phyloP scores from a whole-genome alignment of 2,329 filamentous ascomycete genomes.

The Ophiostoma populinum region DNA sequence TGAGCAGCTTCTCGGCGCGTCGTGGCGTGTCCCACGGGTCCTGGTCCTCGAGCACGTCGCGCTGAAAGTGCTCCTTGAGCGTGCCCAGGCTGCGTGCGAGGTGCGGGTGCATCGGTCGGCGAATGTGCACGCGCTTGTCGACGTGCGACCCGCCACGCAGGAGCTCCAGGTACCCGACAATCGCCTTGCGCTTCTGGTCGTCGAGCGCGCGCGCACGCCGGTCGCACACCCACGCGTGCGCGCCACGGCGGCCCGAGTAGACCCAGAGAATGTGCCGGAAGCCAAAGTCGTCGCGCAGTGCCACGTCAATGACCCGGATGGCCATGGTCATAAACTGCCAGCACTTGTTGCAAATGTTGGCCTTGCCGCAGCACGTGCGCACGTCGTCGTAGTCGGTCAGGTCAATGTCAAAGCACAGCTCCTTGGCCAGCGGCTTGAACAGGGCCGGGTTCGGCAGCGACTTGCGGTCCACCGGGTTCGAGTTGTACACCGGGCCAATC shows the following conservation, averaged over 20 bases:
- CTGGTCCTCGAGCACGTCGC: constrained; percentile 66
- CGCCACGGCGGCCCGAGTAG: constrained; percentile 89
- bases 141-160: constrained; percentile 73
- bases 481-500: constrained; percentile 91
- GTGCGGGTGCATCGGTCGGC: constrained; percentile 79
- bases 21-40: constrained; percentile 65
- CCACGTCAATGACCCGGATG: constrained; percentile 79
- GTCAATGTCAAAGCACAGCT: constrained; percentile 98
- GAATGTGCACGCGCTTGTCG: constrained; percentile 72
- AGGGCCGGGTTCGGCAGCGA: constrained; percentile 60
- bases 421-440: constrained; percentile 79
- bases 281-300: constrained; percentile 83
- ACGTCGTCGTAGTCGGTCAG: constrained; percentile 97
- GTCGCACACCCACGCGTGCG: constrained; percentile 96
- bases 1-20: constrained; percentile 59
- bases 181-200: constrained; percentile 67
- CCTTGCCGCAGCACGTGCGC: constrained; percentile 83
- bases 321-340: constrained; percentile 98
- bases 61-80: constrained; percentile 67
- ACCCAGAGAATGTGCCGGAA: constrained; percentile 98
- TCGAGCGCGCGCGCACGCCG: constrained; percentile 69
- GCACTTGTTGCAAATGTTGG: constrained; percentile 85
- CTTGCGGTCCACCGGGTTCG: constrained; percentile 88
- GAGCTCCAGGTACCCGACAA: constrained; percentile 80
- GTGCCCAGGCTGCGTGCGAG: constrained; percentile 73